phyloP scores from a whole-genome alignment of 495 filamentous ascomycete genomes.

The Lindgomyces ingoldianus region DNA sequence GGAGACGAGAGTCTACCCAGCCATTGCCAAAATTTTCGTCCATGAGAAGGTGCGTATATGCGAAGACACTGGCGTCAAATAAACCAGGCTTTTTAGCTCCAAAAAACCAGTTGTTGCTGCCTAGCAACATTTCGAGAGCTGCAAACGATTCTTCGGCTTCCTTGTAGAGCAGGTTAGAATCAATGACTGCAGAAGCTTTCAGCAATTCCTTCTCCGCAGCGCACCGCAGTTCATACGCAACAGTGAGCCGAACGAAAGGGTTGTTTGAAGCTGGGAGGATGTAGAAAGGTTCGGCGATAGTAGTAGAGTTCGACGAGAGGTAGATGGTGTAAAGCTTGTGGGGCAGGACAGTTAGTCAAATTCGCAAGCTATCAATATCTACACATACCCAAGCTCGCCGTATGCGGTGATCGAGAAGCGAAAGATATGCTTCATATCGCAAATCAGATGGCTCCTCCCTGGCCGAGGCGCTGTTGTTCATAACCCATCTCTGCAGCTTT shows the following conservation, averaged over 20 bases:
- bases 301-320: conserved; percentile 62
- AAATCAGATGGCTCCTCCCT: conserved; percentile 57
- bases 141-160: conserved; percentile 71
- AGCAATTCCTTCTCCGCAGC: conserved; percentile 74
- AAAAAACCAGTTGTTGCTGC: conserved; percentile 68
- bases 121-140: conserved; percentile 71
- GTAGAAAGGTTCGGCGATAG: conserved; percentile 69
- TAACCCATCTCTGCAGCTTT: conserved; percentile 68
- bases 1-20: conserved; percentile 51
- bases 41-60: conserved; percentile 82
- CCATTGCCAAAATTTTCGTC: conserved; percentile 53
- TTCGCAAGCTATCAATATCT: too few species aligned
- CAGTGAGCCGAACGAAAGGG: conserved; percentile 58
- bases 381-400: conserved; percentile 88
- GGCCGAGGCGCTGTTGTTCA: conserved; percentile 53
- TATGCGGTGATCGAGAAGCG: conserved; percentile 77
- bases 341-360: conserved; percentile 2
- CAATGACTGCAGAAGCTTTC: conserved; percentile 62
- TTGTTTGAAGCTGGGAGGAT: conserved; percentile 64
- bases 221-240: conserved; percentile 65
- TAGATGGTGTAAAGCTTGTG: conserved; percentile 76
- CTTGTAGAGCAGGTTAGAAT: conserved; percentile 62
- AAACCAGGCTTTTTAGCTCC: conserved; percentile 61
- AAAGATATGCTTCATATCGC: conserved; percentile 75
- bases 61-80: conserved; percentile 87